Base-by-base conservation (phyloP, 257 asterid genomes). In the Primulina huaijiensis region DNA sequence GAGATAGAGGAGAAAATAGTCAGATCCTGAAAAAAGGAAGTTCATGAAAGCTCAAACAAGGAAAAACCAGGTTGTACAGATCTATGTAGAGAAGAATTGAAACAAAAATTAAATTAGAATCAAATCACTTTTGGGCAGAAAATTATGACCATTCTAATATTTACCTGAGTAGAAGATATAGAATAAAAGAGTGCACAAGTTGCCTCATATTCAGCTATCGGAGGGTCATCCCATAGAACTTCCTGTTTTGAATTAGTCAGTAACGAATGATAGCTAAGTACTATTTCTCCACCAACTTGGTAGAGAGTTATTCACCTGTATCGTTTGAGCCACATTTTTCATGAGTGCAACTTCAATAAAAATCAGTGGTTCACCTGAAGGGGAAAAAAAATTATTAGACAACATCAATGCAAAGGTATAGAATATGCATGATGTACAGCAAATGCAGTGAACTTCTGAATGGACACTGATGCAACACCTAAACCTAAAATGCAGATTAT, bases 191-290 rank as follows among this genome's bases (percentile, higher is more conserved):
- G 85, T 33, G 98, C 98, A 80, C 94, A 90, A 0, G 88, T 84
- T 67, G 99, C 97, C 84, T 89, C 96, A 46, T 35, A 64, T 83
- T 93, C 99, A 69, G 86, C 84, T 73, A 80, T 85, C 50, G 99
- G 99, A 67, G 97, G 97, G 78, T 88, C 88, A 67, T 93, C 96
- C 97, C 92, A 89, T 65, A 93, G 78, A 77, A 93, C 99, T 86
- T 90, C 99, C 96, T 93, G 82, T 55, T 73, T 72, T 60, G 62
- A 61, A 43, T 63, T 62, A 72, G 80, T 73, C 57, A 62, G 40
- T 62, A 68, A 53, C 40, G 67, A 79, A 70, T 12, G 67, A 66
- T 61, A 71, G 35, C 16, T 71, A 38, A 38, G 59, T 21, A 74
- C 10, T 40, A 57, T 25, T 60, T 65, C 25, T 52, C 46, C 58